phyloP scores from a whole-genome alignment of 129 eudicot genomes.

The Glebionis coronaria region DNA sequence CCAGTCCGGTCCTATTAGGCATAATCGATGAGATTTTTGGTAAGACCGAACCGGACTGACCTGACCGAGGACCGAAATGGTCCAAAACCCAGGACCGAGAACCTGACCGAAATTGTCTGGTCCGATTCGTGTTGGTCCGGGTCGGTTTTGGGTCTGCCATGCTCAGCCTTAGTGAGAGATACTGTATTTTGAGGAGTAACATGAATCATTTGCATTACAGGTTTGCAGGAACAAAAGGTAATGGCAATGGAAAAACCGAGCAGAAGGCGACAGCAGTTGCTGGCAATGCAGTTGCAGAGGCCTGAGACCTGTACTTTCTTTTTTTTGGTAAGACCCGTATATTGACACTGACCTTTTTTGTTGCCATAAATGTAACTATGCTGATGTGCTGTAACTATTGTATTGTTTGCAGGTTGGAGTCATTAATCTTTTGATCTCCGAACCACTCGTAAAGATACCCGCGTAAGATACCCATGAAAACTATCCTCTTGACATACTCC shows the following conservation, averaged over 20 bases:
- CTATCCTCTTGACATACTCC: slow-evolving; percentile 8
- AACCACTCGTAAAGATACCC: slow-evolving; percentile 25
- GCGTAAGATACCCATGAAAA: slow-evolving; percentile 14
- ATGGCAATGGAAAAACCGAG: slow-evolving; percentile 42
- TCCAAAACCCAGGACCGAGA: too few species aligned
- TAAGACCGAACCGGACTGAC: too few species aligned
- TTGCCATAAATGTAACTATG: background rate
- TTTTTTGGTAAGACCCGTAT: slow-evolving; percentile 31
- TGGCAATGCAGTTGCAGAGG: slow-evolving; percentile 58
- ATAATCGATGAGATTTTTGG: too few species aligned
- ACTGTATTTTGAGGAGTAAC: background rate
- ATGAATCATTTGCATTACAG: slow-evolving; percentile 37
- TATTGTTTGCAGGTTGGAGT: slow-evolving; percentile 33
- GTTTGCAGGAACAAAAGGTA: slow-evolving; percentile 53
- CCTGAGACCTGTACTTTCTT: slow-evolving; percentile 28
- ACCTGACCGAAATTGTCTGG: too few species aligned
- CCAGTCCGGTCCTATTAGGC: too few species aligned
- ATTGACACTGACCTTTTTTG: background rate
- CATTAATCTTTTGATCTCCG: slow-evolving; percentile 18
- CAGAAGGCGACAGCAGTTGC: slow-evolving; percentile 51
- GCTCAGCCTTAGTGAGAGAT: background rate
- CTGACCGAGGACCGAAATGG: too few species aligned
- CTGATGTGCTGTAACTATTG: background rate
- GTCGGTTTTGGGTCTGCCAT: too few species aligned
- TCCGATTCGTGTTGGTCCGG: too few species aligned